These are phyloP conservation scores for Ceratocystis ficicola DNA, from an alignment of 2,329 filamentous ascomycete species.

Conservation along the genomic window DNA sequence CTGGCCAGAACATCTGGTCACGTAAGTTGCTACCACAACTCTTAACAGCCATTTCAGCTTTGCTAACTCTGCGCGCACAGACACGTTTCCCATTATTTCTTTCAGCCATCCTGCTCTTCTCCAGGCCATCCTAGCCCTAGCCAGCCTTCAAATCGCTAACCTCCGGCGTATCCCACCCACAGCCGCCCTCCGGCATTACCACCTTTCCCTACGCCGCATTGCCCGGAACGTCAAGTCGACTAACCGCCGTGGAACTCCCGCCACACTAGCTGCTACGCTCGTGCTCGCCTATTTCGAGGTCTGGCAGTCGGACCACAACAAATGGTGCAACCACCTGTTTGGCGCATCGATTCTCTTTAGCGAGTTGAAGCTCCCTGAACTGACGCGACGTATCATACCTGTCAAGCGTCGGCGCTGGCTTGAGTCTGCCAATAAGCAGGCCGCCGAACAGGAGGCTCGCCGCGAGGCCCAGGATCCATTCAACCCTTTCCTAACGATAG, in stretches of 20 bases:
- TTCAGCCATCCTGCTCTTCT: constrained; percentile 76
- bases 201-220: constrained; percentile 67
- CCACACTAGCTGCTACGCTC: constrained; percentile 78
- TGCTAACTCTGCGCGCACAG: constrained; percentile 28
- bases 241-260: constrained; percentile 56
- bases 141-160: constrained; percentile 77
- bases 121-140: constrained; percentile 79
- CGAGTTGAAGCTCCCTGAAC: constrained; percentile 65
- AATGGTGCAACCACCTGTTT: constrained; percentile 87
- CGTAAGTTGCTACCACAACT: constrained; percentile 33
- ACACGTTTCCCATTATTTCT: constrained; percentile 72
- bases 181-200: constrained; percentile 83
- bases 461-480: constrained; percentile 26
- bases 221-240: constrained; percentile 61
- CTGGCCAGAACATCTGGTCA: constrained; percentile 54
- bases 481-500: constrained; percentile 25
- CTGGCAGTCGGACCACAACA: constrained; percentile 84
- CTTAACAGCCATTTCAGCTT: neutral
- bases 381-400: constrained; percentile 58
- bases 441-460: constrained; percentile 3
- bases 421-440: constrained; percentile 30
- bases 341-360: constrained; percentile 71
- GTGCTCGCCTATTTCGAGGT: constrained; percentile 88
- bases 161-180: constrained; percentile 62
- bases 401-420: constrained; percentile 40